phyloP scores from a whole-genome alignment of 495 filamentous ascomycete genomes.

The Neurospora sublineolata region DNA sequence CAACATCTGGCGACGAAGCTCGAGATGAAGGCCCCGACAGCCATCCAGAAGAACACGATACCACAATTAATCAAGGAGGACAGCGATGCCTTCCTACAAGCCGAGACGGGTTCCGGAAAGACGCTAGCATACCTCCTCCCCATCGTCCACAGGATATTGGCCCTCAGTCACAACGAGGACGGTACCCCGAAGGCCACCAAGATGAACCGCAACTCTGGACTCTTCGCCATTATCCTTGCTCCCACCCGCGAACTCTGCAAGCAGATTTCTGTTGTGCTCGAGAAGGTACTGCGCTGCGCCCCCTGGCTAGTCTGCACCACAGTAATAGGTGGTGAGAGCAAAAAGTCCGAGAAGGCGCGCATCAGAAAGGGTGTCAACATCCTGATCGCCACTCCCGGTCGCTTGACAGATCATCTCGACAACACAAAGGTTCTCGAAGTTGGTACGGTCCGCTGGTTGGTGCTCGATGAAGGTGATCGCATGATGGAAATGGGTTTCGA shows the following conservation, averaged over 20 bases:
- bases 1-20: conserved; percentile 77
- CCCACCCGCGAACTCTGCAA: conserved; percentile 89
- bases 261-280: conserved; percentile 77
- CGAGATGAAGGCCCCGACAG: conserved; percentile 79
- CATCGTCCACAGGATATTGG: conserved; percentile 77
- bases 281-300: conserved; percentile 68
- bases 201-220: conserved; percentile 69
- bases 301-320: conserved; percentile 84
- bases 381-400: conserved; percentile 84
- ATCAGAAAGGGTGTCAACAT: conserved; percentile 90
- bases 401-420: conserved; percentile 80
- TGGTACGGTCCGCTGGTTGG: conserved; percentile 80
- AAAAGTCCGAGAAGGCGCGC: conserved; percentile 90
- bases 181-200: conserved; percentile 29
- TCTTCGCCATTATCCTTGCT: conserved; percentile 85
- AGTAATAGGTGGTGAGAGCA: conserved; percentile 93
- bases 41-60: conserved; percentile 84
- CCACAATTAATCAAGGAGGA: conserved; percentile 63
- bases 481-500: conserved; percentile 97
- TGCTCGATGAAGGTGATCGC: conserved; percentile 90
- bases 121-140: conserved; percentile 89
- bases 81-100: conserved; percentile 89
- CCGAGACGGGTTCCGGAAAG: conserved; percentile 94
- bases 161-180: conserved; percentile 48
- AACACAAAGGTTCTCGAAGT: conserved; percentile 84